These are phyloP conservation scores for Jimgerdemannia flammicorona DNA, from an alignment of 192 early-diverging fungal species.

Conservation along the genomic window DNA sequence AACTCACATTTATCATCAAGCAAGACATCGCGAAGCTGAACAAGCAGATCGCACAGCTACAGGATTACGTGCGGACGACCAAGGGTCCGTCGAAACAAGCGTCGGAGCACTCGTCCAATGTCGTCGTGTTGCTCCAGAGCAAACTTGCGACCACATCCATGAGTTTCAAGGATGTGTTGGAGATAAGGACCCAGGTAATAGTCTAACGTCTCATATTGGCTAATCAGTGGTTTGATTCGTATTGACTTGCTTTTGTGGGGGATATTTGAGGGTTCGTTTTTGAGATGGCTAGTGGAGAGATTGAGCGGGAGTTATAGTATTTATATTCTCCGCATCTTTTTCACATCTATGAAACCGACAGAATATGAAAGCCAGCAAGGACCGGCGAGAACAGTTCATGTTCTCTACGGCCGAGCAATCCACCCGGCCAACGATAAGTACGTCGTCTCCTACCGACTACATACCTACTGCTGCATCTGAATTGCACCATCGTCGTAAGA, in stretches of 20 bases:
- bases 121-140: conserved; percentile 90
- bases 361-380: conserved; percentile 93
- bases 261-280: no score
- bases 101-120: conserved; percentile 86
- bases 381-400: conserved; percentile 88
- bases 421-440: conserved; percentile 31
- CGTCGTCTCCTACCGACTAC: conserved; percentile 5
- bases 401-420: conserved; percentile 42
- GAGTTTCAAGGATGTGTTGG: conserved; percentile 93
- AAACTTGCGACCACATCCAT: conserved; percentile 87
- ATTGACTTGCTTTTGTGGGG: no score
- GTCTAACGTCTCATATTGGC: no score
- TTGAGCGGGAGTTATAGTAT: no score
- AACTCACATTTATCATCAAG: conserved; percentile 92
- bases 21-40: conserved; percentile 95
- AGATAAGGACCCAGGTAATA: conserved; percentile 77
- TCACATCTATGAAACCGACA: conserved; percentile 15
- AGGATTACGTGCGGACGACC: conserved; percentile 58
- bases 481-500: conserved; percentile 1
- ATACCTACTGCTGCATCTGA: conserved; percentile 2
- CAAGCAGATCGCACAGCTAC: conserved; percentile 87
- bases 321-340: no score
- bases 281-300: no score
- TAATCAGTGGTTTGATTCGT: no score
- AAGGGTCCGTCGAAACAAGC: conserved; percentile 59